phyloP scores from a whole-genome alignment of 495 filamentous ascomycete species.

The Wilcoxina mikolae region DNA sequence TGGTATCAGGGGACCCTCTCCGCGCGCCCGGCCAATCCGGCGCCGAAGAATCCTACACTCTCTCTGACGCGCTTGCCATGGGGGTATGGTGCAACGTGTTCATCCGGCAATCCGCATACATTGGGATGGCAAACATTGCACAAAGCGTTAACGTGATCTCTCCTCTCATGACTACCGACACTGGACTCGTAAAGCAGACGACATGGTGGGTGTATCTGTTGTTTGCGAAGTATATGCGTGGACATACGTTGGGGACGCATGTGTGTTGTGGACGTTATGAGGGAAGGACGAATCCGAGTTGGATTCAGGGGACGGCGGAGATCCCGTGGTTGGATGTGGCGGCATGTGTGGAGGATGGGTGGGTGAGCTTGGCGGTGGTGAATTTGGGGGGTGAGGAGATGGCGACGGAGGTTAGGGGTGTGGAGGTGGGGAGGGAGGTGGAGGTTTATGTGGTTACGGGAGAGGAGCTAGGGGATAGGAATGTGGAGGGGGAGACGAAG shows the following conservation, averaged over 20 bases:
- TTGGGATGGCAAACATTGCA: constrained; percentile 72
- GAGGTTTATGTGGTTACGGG: constrained; percentile 48
- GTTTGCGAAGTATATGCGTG: constrained; percentile 61
- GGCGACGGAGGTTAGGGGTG: constrained; percentile 41
- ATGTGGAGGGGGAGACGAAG: constrained; percentile 45
- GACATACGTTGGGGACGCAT: constrained; percentile 48
- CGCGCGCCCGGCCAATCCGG: constrained; percentile 54
- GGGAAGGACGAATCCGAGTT: constrained; percentile 48
- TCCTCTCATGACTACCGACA: constrained; percentile 53
- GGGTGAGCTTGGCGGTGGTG: constrained; percentile 49
- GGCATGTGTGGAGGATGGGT: constrained; percentile 47
- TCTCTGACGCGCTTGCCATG: constrained; percentile 62
- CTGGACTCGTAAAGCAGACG: constrained; percentile 53
- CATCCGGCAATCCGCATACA: constrained; percentile 52
- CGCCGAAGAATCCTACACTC: constrained; percentile 56
- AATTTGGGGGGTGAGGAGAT: constrained; percentile 49
- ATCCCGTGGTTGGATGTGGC: constrained; percentile 58
- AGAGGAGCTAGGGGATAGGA: constrained; percentile 38
- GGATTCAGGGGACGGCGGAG: constrained; percentile 48
- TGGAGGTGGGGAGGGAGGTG: constrained; percentile 32
- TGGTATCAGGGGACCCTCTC: constrained; percentile 43
- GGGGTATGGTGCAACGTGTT: constrained; percentile 64
- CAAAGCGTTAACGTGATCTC: constrained; percentile 68
- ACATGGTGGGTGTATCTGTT: constrained; percentile 66
- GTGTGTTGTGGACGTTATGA: constrained; percentile 44